Conservation (phyloP, 2,329 filamentous ascomycete species). For the Biscogniauxia marginata region DNA sequence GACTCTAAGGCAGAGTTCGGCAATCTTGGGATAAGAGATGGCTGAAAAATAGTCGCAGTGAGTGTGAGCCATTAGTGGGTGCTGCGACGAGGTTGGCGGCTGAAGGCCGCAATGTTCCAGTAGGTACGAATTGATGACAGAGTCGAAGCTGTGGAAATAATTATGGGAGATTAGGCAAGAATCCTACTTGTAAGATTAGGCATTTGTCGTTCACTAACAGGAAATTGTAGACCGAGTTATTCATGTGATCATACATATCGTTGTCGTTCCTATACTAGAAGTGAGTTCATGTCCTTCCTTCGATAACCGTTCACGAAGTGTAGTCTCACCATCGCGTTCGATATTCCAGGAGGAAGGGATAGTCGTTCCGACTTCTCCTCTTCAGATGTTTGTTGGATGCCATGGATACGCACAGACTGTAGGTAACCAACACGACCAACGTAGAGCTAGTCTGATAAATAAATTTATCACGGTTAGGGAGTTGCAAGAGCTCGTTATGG, state of each 20-base stretch:
- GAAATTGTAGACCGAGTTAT: slow-evolving; percentile 84
- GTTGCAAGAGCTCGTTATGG: no score
- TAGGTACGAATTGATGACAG: slow-evolving; percentile 84
- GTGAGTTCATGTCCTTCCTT: no score
- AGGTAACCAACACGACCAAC: no score
- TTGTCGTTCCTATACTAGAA: slow-evolving; percentile 91
- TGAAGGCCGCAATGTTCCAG: slow-evolving; percentile 74
- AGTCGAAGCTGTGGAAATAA: slow-evolving; percentile 65
- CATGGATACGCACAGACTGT: no score
- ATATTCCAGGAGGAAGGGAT: slow-evolving; percentile 77
- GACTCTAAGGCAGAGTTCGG: slow-evolving; percentile 80
- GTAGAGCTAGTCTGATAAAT: not conserved
- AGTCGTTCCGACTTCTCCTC: slow-evolving; percentile 66
- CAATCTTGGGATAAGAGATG: slow-evolving; percentile 75
- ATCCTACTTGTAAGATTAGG: not conserved
- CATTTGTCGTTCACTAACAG: slow-evolving; percentile 52
- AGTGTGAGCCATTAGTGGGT: slow-evolving; percentile 81
- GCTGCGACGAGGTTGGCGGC: slow-evolving; percentile 67
- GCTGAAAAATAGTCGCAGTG: slow-evolving; percentile 84
- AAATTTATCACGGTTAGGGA: not conserved
- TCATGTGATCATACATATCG: slow-evolving; percentile 93
- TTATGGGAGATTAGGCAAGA: slow-evolving; percentile 5
- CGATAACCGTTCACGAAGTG: no score
- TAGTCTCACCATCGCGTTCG: slow-evolving; percentile 73
- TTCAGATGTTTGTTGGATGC: slow-evolving; percentile 47